Percentiles rank a stretch among this genome's conserved stretches.
Evolutionary conservation across 2,329 filamentous ascomycete species (phyloP).

Genomic region (Epichloe uncinata): DNA sequence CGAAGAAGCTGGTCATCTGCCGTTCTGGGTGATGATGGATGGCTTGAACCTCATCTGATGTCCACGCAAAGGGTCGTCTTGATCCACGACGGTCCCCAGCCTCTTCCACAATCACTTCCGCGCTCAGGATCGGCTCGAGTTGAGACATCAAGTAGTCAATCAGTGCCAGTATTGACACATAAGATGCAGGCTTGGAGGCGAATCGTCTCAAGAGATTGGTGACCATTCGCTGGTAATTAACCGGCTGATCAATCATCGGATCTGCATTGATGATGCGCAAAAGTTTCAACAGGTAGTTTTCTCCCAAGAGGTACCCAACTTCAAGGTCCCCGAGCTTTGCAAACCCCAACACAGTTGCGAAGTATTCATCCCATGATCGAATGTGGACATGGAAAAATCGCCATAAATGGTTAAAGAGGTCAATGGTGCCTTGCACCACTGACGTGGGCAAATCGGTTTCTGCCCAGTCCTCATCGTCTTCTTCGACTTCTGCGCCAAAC

Average conservation of each 20-base stretch:
- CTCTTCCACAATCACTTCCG: constrained; percentile 24
- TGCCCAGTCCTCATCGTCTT: constrained; percentile 18
- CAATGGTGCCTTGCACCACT: constrained; percentile 24
- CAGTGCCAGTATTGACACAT: constrained; percentile 38
- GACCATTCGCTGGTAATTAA: constrained; percentile 43
- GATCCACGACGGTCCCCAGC: constrained; percentile 25
- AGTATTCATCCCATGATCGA: constrained; percentile 65
- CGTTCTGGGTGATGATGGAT: constrained; percentile 26
- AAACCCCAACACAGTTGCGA: constrained; percentile 56
- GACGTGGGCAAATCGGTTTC: not conserved
- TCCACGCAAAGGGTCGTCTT: constrained; percentile 29
- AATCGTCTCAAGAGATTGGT: constrained; percentile 36
- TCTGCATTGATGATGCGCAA: constrained; percentile 51
- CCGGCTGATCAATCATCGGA: constrained; percentile 32
- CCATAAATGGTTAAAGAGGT: constrained; percentile 45
- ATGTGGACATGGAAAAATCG: constrained; percentile 45
- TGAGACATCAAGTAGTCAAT: constrained; percentile 30
- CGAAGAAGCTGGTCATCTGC: constrained; percentile 34
- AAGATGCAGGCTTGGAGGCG: constrained; percentile 37
- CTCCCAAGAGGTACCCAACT: constrained; percentile 43
- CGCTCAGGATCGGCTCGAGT: constrained; percentile 25
- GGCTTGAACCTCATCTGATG: constrained; percentile 30
- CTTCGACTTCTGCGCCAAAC: constrained; percentile 8
- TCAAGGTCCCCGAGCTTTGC: constrained; percentile 47
- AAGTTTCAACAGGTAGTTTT: constrained; percentile 45